Percentiles rank a stretch among this genome's conserved stretches.
phyloP scores from a whole-genome alignment of 2,329 filamentous ascomycete genomes.

The Phialemonium atrogriseum region DNA sequence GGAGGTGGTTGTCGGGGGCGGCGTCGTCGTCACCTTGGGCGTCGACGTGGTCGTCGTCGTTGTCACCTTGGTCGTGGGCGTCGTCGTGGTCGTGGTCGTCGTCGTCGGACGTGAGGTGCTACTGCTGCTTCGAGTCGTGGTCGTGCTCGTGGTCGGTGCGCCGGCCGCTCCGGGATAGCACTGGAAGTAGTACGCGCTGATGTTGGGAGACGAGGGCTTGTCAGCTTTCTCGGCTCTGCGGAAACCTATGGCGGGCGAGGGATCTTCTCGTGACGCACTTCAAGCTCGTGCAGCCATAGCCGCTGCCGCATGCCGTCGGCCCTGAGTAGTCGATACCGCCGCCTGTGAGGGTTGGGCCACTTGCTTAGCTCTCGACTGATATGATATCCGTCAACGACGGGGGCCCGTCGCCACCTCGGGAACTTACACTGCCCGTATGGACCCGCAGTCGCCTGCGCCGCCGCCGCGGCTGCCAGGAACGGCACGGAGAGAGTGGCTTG shows the following conservation, averaged over 20 bases:
- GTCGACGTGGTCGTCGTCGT: background rate
- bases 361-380: too few species aligned
- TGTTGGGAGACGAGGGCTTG: too few species aligned
- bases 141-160: background rate
- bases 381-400: too few species aligned
- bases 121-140: background rate
- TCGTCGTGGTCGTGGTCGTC: background rate
- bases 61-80: background rate
- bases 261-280: too few species aligned
- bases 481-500: too few species aligned
- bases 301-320: background rate
- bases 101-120: background rate
- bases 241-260: too few species aligned
- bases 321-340: background rate
- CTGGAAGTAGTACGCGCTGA: background rate
- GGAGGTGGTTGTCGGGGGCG: background rate
- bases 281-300: background rate
- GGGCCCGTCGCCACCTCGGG: too few species aligned
- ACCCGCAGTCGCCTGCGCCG: background rate
- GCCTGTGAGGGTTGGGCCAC: too few species aligned
- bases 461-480: background rate
- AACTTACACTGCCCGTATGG: conserved; percentile 1
- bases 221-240: too few species aligned
- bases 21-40: background rate
- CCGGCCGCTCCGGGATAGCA: background rate